Evolutionary conservation across 2,329 filamentous ascomycete species (phyloP), one percentile per base, ranked within the genome.

Genomic region (Xylariaceae sp.): DNA sequence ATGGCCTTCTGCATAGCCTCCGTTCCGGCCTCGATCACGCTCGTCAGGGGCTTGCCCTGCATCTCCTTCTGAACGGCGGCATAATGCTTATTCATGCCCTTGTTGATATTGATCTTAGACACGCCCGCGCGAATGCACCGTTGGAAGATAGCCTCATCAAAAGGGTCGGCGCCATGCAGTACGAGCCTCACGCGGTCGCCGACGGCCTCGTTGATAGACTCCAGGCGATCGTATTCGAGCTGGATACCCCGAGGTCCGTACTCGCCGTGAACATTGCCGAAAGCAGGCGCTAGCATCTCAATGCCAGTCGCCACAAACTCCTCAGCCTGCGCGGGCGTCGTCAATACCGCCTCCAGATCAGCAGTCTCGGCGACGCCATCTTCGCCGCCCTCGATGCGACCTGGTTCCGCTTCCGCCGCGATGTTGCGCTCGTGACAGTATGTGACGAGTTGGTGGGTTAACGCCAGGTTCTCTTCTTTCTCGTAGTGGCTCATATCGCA

Each of bases 401-500:
- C 86, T 0, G 85, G 85, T 65, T 89, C 86, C 0, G 85, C 86
- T 67, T 89, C 86, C 1, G 84, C 85, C 3, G 83, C 79, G 58
- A 88, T 87, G 2, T 84, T 83, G 42, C 80, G 75, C 60, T 73
- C 81, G 65, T 87, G 80, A 65, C 85, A 87, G 65, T 85, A 83
- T 27, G 70, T 71, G 5, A 83, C 82, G 49, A 88, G 71, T 60
- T 87, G 81, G 49, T 74, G 74, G 26, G 85, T 89, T 65, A 80
- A 76, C 2, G 76, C 72, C 29, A 89, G 73, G 63, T 89, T 89
- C 72, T 88, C 85, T 54, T 79, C 84, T 62, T 84, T 85, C 64
- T 86, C 84, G 66, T 86, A 85, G 67, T 88, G 86, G 57, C 77
- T 81, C 86, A 89, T 89, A 68, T 89, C 86, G 3, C 88, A 82